Percentiles rank a stretch among this genome's conserved stretches.
Conservation (phyloP, 1,284 basidiomycete genomes). For the Ustilago sp. region DNA sequence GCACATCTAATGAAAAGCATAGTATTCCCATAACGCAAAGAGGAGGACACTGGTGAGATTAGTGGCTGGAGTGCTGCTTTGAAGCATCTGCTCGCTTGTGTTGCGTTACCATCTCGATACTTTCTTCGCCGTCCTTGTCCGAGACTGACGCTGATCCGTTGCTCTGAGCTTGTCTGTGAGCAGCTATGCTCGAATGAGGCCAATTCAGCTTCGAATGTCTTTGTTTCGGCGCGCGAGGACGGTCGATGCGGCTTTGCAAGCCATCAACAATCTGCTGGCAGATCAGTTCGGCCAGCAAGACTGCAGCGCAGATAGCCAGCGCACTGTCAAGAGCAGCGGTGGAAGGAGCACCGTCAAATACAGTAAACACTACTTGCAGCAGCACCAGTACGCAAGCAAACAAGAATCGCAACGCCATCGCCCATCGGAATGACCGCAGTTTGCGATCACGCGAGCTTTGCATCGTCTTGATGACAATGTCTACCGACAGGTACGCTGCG, state of each 20-base stretch:
- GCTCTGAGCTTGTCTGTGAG: conserved; percentile 3
- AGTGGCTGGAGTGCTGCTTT: neutral
- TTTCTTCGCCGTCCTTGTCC: conserved; percentile 14
- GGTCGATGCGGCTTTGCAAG: conserved; percentile 12
- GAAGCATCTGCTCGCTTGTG: neutral
- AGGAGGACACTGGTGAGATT: neutral
- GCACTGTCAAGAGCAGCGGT: conserved; percentile 29
- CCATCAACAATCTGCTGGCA: conserved; percentile 33
- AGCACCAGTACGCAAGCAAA: conserved; percentile 32
- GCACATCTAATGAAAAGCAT: conserved; percentile 12
- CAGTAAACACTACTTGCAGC: conserved; percentile 39
- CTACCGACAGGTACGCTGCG: conserved; percentile 30
- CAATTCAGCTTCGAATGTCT: neutral
- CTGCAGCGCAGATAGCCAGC: conserved; percentile 35
- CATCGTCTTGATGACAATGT: conserved; percentile 46
- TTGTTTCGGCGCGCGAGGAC: conserved; percentile 4
- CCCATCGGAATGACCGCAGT: conserved; percentile 24
- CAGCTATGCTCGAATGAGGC: neutral
- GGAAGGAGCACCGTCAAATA: conserved; percentile 23
- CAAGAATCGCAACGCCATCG: conserved; percentile 24
- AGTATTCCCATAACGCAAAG: conserved; percentile 8
- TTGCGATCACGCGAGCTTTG: conserved; percentile 16
- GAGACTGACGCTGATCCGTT: conserved; percentile 8
- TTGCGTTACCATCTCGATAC: conserved; percentile 20
- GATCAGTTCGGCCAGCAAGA: conserved; percentile 37